Conservation (phyloP, 2,329 filamentous ascomycete genomes). For the Setomelanomma holmii region DNA sequence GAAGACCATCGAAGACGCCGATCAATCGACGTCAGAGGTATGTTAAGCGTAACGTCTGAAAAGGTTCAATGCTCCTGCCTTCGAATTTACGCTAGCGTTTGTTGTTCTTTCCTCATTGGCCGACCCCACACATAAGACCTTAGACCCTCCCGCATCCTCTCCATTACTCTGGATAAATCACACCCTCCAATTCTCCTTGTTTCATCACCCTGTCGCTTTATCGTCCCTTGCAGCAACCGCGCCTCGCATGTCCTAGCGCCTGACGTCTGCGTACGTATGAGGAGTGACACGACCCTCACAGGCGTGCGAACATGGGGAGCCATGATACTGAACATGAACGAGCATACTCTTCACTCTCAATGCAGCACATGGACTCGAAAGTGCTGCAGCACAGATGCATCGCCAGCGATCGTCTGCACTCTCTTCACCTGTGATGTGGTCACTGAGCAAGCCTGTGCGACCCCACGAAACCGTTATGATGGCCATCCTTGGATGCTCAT, state of each 20-base stretch:
- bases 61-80: background rate
- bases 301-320: too few species aligned
- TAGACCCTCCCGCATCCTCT: slow-evolving; percentile 1
- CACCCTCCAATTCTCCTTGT: slow-evolving; percentile 8
- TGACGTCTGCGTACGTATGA: background rate
- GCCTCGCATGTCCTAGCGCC: background rate
- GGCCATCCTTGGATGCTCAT: too few species aligned
- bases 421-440: too few species aligned
- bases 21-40: background rate
- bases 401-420: too few species aligned
- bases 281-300: too few species aligned
- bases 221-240: background rate
- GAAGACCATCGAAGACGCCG: background rate
- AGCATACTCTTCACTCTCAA: too few species aligned
- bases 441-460: too few species aligned
- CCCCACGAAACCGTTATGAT: too few species aligned
- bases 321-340: too few species aligned
- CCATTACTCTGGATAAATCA: slow-evolving; percentile 10
- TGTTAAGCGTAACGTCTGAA: background rate
- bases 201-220: slow-evolving; percentile 1
- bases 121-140: slow-evolving; percentile 9
- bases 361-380: too few species aligned
- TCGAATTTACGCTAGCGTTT: background rate
- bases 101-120: slow-evolving; percentile 4
- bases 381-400: too few species aligned